phyloP scores from a whole-genome alignment of 768 basidiomycete genomes.

The Amanita pseudoporphyria region DNA sequence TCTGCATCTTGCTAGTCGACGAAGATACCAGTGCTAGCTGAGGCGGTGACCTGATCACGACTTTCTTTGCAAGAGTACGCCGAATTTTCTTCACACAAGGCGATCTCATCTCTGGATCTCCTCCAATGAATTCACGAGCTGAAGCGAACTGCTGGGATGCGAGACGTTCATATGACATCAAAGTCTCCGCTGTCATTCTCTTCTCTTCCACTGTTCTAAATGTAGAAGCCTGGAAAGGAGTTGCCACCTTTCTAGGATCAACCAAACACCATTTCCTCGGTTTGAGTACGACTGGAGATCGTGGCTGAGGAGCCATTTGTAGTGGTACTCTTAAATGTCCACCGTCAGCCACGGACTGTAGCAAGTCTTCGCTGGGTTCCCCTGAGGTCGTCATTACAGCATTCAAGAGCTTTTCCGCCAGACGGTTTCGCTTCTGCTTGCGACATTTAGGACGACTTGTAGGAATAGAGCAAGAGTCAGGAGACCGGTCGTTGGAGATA shows the following conservation, averaged over 20 bases:
- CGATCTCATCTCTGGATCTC: neutral
- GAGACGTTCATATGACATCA: neutral
- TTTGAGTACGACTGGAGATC: neutral
- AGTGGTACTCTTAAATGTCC: neutral
- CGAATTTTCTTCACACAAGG: neutral
- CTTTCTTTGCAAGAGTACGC: neutral
- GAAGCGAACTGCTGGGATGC: neutral
- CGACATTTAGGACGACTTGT: neutral
- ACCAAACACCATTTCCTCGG: constrained; percentile 4
- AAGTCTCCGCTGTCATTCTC: neutral
- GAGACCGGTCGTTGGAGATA: neutral
- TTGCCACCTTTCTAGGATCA: constrained; percentile 4
- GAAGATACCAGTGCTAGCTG: neutral
- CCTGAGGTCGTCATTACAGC: neutral
- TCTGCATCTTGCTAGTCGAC: neutral
- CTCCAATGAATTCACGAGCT: neutral
- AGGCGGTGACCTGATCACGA: neutral
- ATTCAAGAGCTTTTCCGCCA: neutral
- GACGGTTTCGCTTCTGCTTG: neutral
- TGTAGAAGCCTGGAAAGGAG: neutral
- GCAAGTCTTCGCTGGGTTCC: neutral
- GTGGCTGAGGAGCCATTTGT: neutral
- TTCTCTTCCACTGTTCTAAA: neutral
- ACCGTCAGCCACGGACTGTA: neutral
- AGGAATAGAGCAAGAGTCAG: neutral